These are phyloP conservation scores for Chrysochromulina parva DNA, from an alignment of 78 protist species.

Conservation along the genomic window DNA sequence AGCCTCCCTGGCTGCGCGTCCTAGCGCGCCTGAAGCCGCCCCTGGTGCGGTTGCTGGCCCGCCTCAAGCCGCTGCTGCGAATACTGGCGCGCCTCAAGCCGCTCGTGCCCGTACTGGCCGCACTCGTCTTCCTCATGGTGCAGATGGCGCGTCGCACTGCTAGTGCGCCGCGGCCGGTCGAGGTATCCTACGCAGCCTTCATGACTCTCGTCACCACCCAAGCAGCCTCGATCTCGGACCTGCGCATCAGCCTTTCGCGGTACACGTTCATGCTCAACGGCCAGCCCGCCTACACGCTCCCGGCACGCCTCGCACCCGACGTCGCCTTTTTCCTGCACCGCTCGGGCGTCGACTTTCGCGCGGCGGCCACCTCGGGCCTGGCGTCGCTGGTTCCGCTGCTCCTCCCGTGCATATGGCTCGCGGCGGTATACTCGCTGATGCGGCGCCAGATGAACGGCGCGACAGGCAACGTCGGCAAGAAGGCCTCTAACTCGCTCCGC, in stretches of 20 bases:
- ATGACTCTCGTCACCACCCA: neutral
- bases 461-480: neutral
- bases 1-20: too few species aligned
- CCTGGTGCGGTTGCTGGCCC: too few species aligned
- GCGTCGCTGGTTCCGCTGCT: neutral
- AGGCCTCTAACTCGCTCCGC: neutral
- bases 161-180: neutral
- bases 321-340: neutral
- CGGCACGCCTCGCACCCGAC: neutral
- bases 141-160: neutral
- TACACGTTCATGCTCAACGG: neutral
- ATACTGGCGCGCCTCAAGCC: neutral
- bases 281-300: neutral
- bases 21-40: too few species aligned
- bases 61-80: too few species aligned
- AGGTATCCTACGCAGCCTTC: neutral
- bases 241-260: neutral
- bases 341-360: neutral
- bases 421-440: neutral
- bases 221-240: neutral
- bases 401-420: slow-evolving; percentile 16
- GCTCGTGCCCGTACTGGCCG: neutral
- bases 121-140: neutral
- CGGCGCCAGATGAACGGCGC: neutral
- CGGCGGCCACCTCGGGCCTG: neutral